Evolutionary conservation across 805 yeast species (phyloP), one percentile per base, ranked within the genome.

Genomic region (Metschnikowia shivogae): DNA sequence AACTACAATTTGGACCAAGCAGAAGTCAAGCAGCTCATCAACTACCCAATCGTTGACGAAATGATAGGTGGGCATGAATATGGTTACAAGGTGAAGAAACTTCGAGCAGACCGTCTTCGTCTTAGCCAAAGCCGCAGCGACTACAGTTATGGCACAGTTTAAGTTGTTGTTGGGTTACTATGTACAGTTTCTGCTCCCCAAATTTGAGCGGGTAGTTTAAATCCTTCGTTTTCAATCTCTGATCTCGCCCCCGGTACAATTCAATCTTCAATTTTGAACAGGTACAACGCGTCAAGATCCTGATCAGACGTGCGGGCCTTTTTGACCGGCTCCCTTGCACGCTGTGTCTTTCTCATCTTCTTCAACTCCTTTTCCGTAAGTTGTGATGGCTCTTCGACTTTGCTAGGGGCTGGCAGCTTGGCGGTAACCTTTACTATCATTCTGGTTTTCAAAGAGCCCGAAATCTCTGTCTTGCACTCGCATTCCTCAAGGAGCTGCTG

Each of bases 41-140:
- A 72, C 46, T 72, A 70, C 46, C 76, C 76, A 3, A 67, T 70
- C 8, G 74, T 70, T n/a, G 76, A 70, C 39, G 74, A 72, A 42
- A 38, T 53, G 33, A 57, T 71, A 11, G 62, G 56, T 20, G 68
- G 74, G 6, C 76, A 71, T 53, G 60, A 55, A 34, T 70, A 61
- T 54, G 75, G 76, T 11, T 70, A 62, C 52, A 70, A 67, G 46
- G 75, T 72, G 12, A 61, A 64, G 38, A 67, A 65, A 50, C 54
- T 71, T 39, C 50, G 76, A 34, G 61, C 54, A 17, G 58, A 60
- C 30, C 35, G 68, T 28, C 41, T 49, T 33, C 50, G 49, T 27
- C 46, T 39, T 8, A 31, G 17, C 11, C 35, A 29, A 24, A 32
- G 22, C 35, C n/a, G 35, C 13, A 31, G 42, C 24, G 35, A 31